Percentiles rank a stretch among this genome's conserved stretches.
phyloP scores from a whole-genome alignment of 805 yeast species.

The Candida morakotiae region DNA sequence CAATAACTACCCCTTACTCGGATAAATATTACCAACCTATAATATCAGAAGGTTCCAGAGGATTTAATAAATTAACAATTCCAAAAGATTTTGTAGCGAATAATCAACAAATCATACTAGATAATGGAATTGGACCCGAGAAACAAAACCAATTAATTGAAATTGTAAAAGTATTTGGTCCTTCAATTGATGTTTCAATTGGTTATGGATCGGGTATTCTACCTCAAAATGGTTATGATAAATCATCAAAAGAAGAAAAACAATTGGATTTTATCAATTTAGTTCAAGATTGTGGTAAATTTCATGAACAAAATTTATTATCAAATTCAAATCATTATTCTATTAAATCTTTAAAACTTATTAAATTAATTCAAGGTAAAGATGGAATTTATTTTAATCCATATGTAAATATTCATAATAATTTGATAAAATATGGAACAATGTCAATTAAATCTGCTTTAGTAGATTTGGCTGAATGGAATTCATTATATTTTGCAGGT shows the following conservation, averaged over 20 bases:
- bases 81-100: constrained; percentile 53
- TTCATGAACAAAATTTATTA: constrained; percentile 71
- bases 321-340: constrained; percentile 80
- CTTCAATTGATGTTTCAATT: constrained; percentile 75
- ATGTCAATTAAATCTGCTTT: constrained; percentile 59
- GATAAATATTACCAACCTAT: constrained; percentile 24
- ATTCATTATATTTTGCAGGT: constrained; percentile 83
- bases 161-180: constrained; percentile 55
- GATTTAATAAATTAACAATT: constrained; percentile 18
- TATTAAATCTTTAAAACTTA: constrained; percentile 28
- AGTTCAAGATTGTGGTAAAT: constrained; percentile 67
- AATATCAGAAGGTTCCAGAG: constrained; percentile 20
- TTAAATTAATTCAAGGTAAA: constrained; percentile 38
- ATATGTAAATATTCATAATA: constrained; percentile 53
- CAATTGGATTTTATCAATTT: constrained; percentile 86
- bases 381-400: constrained; percentile 96
- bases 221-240: constrained; percentile 49
- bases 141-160: constrained; percentile 34
- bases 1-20: constrained; percentile 14
- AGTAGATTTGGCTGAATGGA: constrained; percentile 79
- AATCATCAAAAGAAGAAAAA: constrained; percentile 9
- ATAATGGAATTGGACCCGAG: constrained; percentile 26
- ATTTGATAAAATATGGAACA: constrained; percentile 79
- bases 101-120: constrained; percentile 52
- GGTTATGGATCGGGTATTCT: constrained; percentile 97